Percentiles rank a stretch among this genome's conserved stretches.
phyloP scores from a whole-genome alignment of 1,284 basidiomycete species.

The Mycena sp. region DNA sequence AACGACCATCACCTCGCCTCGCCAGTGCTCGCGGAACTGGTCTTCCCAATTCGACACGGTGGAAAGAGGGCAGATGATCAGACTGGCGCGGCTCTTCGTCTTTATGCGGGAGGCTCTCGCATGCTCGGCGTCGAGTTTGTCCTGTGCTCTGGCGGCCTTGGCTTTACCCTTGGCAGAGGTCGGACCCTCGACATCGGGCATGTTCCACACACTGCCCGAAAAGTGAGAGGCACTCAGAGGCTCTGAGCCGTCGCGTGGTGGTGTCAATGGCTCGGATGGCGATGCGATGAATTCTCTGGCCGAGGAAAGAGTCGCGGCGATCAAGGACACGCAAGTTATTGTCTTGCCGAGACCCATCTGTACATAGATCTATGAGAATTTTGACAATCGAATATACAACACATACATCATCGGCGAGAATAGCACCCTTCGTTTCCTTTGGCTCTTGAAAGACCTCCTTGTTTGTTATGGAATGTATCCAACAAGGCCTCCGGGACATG shows the following conservation, averaged over 20 bases:
- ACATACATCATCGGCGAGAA: slow-evolving; percentile 93
- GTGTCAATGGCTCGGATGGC: slow-evolving; percentile 57
- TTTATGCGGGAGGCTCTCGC: slow-evolving; percentile 79
- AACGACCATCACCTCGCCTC: slow-evolving; percentile 81
- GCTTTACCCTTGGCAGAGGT: slow-evolving; percentile 65
- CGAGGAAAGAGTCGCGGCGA: slow-evolving; percentile 84
- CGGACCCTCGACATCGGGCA: slow-evolving; percentile 62
- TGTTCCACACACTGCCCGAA: slow-evolving; percentile 82
- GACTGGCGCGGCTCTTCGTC: slow-evolving; percentile 85
- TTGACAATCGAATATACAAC: slow-evolving; percentile 24
- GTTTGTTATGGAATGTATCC: slow-evolving; percentile 90
- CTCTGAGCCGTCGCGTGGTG: slow-evolving; percentile 51
- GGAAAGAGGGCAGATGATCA: slow-evolving; percentile 97
- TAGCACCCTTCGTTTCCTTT: slow-evolving; percentile 86
- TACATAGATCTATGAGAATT: slow-evolving; percentile 18
- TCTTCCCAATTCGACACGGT: slow-evolving; percentile 99
- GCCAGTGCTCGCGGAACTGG: slow-evolving; percentile 96
- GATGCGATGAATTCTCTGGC: slow-evolving; percentile 75
- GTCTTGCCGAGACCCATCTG: slow-evolving; percentile 99
- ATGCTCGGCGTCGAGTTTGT: slow-evolving; percentile 75
- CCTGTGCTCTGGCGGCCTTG: slow-evolving; percentile 69
- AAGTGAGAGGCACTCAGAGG: slow-evolving; percentile 70
- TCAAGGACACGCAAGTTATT: slow-evolving; percentile 91
- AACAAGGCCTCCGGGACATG: slow-evolving; percentile 59
- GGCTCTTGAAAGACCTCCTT: slow-evolving; percentile 76